phyloP scores from a whole-genome alignment of 352 stramenopile species.

The Globisporangium cystogenes region DNA sequence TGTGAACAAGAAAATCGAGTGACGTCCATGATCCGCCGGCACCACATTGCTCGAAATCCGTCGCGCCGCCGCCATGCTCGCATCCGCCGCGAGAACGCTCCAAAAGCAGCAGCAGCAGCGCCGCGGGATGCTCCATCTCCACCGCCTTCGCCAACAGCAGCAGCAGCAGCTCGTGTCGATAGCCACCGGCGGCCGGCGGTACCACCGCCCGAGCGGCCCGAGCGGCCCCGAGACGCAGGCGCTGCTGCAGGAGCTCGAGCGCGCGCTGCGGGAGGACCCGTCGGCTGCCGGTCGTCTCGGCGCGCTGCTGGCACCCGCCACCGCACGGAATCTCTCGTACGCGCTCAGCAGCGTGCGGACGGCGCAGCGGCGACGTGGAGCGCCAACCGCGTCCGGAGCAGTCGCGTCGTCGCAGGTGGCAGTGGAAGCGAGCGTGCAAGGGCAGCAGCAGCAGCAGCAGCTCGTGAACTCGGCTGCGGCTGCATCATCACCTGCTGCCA shows the following conservation, averaged over 20 bases:
- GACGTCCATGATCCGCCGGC: no score
- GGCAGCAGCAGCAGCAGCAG: background rate
- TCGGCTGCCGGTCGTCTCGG: constrained; percentile 25
- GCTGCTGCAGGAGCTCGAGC: constrained; percentile 38
- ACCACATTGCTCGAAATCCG: no score
- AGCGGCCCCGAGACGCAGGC: constrained; percentile 24
- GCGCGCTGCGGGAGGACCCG: constrained; percentile 23
- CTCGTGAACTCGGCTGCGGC: background rate
- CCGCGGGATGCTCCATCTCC: no score
- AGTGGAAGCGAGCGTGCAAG: background rate
- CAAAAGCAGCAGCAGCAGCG: background rate
- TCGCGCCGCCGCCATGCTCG: no score
- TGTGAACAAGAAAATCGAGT: no score
- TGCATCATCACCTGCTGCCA: background rate
- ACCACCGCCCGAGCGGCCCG: background rate
- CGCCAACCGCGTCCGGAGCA: no score
- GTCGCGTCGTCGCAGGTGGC: no score
- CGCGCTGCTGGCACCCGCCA: constrained; percentile 39
- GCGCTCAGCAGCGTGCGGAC: constrained; percentile 26
- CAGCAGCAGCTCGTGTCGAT: background rate
- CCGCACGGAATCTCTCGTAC: constrained; percentile 39
- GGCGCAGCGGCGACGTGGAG: constrained; percentile 2
- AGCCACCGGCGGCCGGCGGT: background rate
- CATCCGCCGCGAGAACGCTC: no score
- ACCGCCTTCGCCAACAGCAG: background rate